Conservation (phyloP, 2,329 filamentous ascomycete species). For the Chaetoscypha palmicola region DNA sequence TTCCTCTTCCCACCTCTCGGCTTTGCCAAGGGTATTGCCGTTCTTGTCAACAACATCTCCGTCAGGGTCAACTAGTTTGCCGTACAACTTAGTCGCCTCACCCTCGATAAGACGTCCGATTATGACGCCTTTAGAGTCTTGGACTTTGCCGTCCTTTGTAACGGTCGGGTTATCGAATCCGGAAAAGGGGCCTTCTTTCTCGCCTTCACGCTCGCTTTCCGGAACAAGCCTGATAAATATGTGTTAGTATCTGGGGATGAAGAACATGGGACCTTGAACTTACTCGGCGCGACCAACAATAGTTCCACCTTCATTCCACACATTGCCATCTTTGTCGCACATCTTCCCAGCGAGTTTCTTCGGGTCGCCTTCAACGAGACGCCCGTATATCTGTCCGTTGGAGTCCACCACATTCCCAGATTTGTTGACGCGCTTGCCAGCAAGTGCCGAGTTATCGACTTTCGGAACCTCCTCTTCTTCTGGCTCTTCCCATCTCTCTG, state of each 20-base stretch:
- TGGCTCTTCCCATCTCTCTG: constrained; percentile 57
- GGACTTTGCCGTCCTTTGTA: constrained; percentile 61
- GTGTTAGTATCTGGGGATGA: neutral
- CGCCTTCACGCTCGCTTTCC: constrained; percentile 55
- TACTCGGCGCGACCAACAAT: constrained; percentile 54
- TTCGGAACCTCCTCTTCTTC: constrained; percentile 40
- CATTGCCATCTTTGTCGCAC: constrained; percentile 64
- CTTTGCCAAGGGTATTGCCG: constrained; percentile 50
- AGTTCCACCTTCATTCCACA: constrained; percentile 66
- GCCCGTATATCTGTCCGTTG: constrained; percentile 51
- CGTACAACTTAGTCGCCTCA: constrained; percentile 64
- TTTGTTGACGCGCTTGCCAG: constrained; percentile 67
- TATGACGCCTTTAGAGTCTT: constrained; percentile 59
- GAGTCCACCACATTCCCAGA: constrained; percentile 54
- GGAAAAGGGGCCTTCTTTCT: constrained; percentile 62
- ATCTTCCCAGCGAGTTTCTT: constrained; percentile 59
- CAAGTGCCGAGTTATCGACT: constrained; percentile 53
- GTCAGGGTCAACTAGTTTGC: constrained; percentile 71
- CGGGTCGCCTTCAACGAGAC: constrained; percentile 59
- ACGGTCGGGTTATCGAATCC: constrained; percentile 59
- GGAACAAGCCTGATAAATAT: constrained; percentile 47
- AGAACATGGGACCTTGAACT: neutral
- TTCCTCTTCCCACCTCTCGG: constrained; percentile 52
- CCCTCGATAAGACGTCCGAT: constrained; percentile 67
- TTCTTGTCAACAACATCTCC: constrained; percentile 77